Conservation (phyloP, 2,329 filamentous ascomycete genomes). For the Metarhizium brunneum region DNA sequence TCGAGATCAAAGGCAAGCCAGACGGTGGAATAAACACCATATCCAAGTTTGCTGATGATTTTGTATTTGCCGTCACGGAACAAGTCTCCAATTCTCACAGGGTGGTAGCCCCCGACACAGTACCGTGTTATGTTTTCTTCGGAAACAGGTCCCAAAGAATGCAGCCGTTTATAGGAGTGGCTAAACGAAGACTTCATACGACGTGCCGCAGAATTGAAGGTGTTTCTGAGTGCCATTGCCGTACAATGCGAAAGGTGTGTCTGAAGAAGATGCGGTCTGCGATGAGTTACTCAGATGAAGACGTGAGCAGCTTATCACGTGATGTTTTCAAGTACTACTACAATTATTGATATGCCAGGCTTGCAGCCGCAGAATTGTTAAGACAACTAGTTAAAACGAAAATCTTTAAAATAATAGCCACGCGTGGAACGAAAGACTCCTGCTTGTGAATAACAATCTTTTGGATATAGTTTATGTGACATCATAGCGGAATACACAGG, state of each 20-base stretch:
- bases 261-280: too few species aligned
- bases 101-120: slow-evolving; percentile 13
- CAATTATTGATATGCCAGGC: too few species aligned
- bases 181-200: neutral
- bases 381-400: too few species aligned
- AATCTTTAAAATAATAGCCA: too few species aligned
- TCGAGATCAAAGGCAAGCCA: slow-evolving; percentile 14
- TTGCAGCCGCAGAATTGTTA: too few species aligned
- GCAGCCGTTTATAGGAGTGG: neutral
- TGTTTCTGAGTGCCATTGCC: neutral
- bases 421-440: too few species aligned
- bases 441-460: too few species aligned
- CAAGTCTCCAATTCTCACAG: slow-evolving; percentile 14
- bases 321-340: neutral
- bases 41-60: slow-evolving; percentile 16
- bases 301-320: neutral
- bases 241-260: neutral
- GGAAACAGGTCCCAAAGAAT: neutral
- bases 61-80: slow-evolving; percentile 11
- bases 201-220: neutral
- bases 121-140: slow-evolving; percentile 14
- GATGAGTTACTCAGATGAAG: too few species aligned
- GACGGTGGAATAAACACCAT: slow-evolving; percentile 15
- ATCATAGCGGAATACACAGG: too few species aligned
- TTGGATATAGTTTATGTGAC: too few species aligned